Evolutionary conservation across 805 yeast species (phyloP).

Genomic region (Ogataea thermomethanolica): DNA sequence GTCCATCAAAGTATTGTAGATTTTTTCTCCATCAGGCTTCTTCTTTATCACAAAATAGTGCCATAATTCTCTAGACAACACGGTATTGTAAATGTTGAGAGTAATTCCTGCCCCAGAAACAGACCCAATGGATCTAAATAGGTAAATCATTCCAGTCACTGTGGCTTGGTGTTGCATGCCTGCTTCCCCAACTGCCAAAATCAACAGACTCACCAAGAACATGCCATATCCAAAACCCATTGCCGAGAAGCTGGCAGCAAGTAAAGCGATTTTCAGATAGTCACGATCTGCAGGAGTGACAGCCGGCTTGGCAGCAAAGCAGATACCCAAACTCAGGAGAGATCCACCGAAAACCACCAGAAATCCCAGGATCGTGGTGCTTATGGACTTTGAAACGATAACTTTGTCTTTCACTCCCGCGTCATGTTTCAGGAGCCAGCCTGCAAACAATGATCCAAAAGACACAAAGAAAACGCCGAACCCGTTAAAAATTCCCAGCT

Average conservation of each 20-base stretch:
- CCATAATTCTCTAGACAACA: constrained; percentile 31
- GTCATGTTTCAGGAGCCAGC: constrained; percentile 32
- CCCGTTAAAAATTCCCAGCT: constrained; percentile 39
- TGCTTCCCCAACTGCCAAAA: constrained; percentile 42
- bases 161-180: constrained; percentile 45
- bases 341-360: constrained; percentile 23
- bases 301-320: constrained; percentile 24
- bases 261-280: constrained; percentile 17
- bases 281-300: constrained; percentile 15
- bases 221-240: constrained; percentile 41
- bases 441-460: constrained; percentile 38
- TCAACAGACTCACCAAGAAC: constrained; percentile 37
- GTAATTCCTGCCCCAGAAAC: constrained; percentile 45
- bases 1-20: constrained; percentile 21
- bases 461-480: constrained; percentile 40
- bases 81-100: constrained; percentile 35
- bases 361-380: constrained; percentile 25
- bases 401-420: constrained; percentile 12
- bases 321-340: constrained; percentile 16
- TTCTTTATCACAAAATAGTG: constrained; percentile 28
- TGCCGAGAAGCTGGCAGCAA: constrained; percentile 29
- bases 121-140: constrained; percentile 48
- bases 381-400: constrained; percentile 22
- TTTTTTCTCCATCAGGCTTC: constrained; percentile 23
- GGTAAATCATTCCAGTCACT: constrained; percentile 46